Evolutionary conservation across 2,329 filamentous ascomycete species (phyloP).

Genomic region (Epichloe elymi): DNA sequence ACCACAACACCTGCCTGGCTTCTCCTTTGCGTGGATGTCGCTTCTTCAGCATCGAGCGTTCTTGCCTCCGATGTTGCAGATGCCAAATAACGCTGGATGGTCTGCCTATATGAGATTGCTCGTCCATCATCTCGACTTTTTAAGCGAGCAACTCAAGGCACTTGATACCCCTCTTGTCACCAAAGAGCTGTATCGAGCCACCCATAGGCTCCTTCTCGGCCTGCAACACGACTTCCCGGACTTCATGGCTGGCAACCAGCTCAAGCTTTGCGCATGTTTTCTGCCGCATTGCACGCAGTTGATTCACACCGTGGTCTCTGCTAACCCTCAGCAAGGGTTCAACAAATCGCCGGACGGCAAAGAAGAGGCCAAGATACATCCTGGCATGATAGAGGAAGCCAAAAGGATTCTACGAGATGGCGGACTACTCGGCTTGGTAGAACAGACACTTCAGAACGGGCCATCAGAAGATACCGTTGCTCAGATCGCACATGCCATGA

Average conservation of each 20-base stretch:
- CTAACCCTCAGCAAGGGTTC: slow-evolving; percentile 56
- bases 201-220: slow-evolving; percentile 69
- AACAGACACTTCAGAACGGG: slow-evolving; percentile 46
- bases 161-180: slow-evolving; percentile 54
- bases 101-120: slow-evolving; percentile 60
- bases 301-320: slow-evolving; percentile 75
- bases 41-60: slow-evolving; percentile 78
- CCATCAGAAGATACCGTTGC: slow-evolving; percentile 61
- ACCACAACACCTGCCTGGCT: slow-evolving; percentile 65
- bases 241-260: slow-evolving; percentile 79
- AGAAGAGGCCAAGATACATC: slow-evolving; percentile 58
- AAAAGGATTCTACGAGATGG: slow-evolving; percentile 37
- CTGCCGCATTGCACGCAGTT: slow-evolving; percentile 77
- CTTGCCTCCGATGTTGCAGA: slow-evolving; percentile 61
- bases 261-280: slow-evolving; percentile 67
- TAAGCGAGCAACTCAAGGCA: slow-evolving; percentile 68
- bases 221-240: slow-evolving; percentile 92
- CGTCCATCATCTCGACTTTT: slow-evolving; percentile 56
- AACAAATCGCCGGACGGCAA: slow-evolving; percentile 56
- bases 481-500: slow-evolving; percentile 62
- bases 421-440: slow-evolving; percentile 46
- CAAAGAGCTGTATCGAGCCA: slow-evolving; percentile 74
- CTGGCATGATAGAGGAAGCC: slow-evolving; percentile 52
- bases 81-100: slow-evolving; percentile 62
- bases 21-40: slow-evolving; percentile 73